Evolutionary conservation across 306 rosid species (phyloP).

Genomic region (Medicago arabica): DNA sequence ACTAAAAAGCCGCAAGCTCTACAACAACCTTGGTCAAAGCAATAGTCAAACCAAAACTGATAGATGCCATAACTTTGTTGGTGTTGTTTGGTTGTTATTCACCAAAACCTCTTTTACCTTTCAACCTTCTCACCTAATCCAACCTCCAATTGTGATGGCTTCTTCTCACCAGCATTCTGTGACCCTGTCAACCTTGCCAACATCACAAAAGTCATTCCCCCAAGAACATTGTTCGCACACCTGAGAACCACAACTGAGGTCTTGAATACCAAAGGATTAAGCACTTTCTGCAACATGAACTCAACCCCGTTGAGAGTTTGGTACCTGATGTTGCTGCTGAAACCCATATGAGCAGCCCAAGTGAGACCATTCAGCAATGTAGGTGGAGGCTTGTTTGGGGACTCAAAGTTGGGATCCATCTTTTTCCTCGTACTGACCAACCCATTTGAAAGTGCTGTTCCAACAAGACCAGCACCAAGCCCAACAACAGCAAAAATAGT

Average conservation of each 20-base stretch:
- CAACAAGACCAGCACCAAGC: constrained; percentile 78
- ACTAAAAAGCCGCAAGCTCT: constrained; percentile 27
- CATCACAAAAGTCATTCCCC: constrained; percentile 87
- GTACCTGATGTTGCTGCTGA: constrained; percentile 87
- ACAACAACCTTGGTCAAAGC: constrained; percentile 35
- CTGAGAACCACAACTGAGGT: constrained; percentile 79
- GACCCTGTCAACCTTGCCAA: constrained; percentile 89
- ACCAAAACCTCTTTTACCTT: constrained; percentile 45
- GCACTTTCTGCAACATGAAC: constrained; percentile 72
- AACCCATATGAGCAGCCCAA: constrained; percentile 93
- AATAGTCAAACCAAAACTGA: constrained; percentile 12
- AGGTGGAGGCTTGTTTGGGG: constrained; percentile 88
- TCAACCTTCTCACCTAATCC: constrained; percentile 61
- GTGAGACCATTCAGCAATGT: constrained; percentile 79
- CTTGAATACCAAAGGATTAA: constrained; percentile 77
- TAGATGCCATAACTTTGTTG: constrained; percentile 59
- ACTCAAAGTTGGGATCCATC: constrained; percentile 86
- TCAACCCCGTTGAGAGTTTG: constrained; percentile 84
- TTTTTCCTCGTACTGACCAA: constrained; percentile 77
- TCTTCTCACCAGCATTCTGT: constrained; percentile 56
- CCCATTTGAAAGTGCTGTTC: constrained; percentile 85
- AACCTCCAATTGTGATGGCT: constrained; percentile 36
- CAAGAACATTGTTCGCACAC: constrained; percentile 79
- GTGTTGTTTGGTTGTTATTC: constrained; percentile 59
- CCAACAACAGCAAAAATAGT: constrained; percentile 79